Base-by-base conservation (phyloP, 257 asterid species). In the Marsdenia floribunda region DNA sequence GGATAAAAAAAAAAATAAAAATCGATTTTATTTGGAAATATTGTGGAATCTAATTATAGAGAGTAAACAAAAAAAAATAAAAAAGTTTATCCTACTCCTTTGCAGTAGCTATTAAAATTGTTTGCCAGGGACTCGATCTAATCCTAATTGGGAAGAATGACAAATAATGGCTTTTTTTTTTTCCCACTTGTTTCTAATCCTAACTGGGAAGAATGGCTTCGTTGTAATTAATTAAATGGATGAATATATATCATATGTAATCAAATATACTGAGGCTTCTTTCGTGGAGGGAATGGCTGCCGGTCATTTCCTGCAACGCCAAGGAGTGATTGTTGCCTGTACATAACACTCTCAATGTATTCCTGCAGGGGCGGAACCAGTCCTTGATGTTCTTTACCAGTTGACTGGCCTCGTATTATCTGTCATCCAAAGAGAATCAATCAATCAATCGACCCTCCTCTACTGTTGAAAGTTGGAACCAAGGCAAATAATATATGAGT, bases 401-500 rank as follows among this genome's bases (percentile, higher is more conserved):
- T 72, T 63, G 88, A 85, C 87, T 90, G 88, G 38, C 90, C 94
- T 49, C 97, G 90, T 70, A 93, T 88, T 19, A 93, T 85, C 98
- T 91, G 69, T 66, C 9, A 53, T 66, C 60, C 71, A 71, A 26
- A 69, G 54, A 47, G 35, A 63, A 44, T 44, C 35, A 29, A 73
- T 69, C 67, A 67, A 64, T 58, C 68, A 50, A 44, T 44, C 6
- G 49, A 44, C 47, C 9, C 46, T 42, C 47, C 8, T 42, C 47
- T 5, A 42, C 47, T 29, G 1, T 29, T n/a, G n/a, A 29, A 0
- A 5, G 47, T 42, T 10, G 47, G 47, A 42, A 42, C 47, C 47
- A 42, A 42, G 6, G 47, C 8, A 42, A 42, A 44, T 44, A 44
- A 44, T 8, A 2, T 44, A 44, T 4, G 16, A 49, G 33, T 29